Percentiles rank a stretch among this genome's conserved stretches.
phyloP scores from a whole-genome alignment of 164 flowering plant species.

The Dillenia turbinata region DNA sequence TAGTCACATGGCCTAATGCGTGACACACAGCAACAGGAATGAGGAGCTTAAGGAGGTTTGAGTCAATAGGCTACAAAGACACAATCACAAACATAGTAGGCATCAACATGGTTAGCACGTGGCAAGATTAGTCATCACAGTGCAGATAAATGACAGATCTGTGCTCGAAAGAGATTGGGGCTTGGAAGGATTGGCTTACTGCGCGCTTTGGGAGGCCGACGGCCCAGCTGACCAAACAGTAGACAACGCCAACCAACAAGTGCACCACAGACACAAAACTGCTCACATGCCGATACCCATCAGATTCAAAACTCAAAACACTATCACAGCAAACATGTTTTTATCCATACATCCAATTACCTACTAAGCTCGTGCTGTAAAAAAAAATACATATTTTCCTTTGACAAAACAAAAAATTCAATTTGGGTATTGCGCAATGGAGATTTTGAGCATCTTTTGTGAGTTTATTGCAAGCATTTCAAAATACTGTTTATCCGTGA shows the following conservation, averaged over 20 bases:
- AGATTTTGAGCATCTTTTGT: neutral
- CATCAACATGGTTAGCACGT: neutral
- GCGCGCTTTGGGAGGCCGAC: constrained; percentile 98
- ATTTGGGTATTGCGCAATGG: no score
- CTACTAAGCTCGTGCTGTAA: no score
- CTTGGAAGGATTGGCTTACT: constrained; percentile 45
- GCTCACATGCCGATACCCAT: constrained; percentile 16
- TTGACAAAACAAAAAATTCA: no score
- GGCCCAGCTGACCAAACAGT: constrained; percentile 86
- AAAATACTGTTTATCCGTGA: no score
- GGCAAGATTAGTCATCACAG: neutral
- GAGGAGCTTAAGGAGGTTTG: constrained; percentile 73
- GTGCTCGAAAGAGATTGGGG: neutral
- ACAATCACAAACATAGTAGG: neutral
- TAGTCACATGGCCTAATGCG: constrained; percentile 95
- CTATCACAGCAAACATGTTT: neutral
- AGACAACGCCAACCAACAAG: constrained; percentile 79
- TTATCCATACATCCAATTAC: no score
- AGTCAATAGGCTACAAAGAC: constrained; percentile 73
- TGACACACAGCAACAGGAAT: constrained; percentile 90
- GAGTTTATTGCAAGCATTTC: no score
- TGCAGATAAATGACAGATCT: neutral
- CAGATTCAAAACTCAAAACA: neutral
- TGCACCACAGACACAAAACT: constrained; percentile 94
- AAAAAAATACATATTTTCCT: no score